These are phyloP conservation scores for Leptographium lundbergii DNA, from an alignment of 2,329 filamentous ascomycete genomes.

Conservation along the genomic window DNA sequence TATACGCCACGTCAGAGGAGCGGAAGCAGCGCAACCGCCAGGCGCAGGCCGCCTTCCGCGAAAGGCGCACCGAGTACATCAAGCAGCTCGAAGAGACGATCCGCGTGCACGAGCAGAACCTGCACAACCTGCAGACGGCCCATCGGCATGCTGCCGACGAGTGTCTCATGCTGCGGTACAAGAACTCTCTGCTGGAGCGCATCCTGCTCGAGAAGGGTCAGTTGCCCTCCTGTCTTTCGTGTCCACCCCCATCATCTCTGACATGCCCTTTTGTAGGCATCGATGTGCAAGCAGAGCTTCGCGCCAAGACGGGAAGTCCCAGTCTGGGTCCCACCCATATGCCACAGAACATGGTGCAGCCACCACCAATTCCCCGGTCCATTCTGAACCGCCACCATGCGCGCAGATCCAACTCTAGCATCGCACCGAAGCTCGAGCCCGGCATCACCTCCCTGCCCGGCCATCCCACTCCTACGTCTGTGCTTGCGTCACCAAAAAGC, in stretches of 20 bases:
- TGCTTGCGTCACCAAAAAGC: conserved; percentile 53
- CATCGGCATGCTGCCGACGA: conserved; percentile 92
- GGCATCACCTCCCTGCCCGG: conserved; percentile 30
- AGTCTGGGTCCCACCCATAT: conserved; percentile 58
- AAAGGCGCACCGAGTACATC: conserved; percentile 96
- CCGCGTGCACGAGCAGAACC: conserved; percentile 87
- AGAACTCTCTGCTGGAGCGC: conserved; percentile 90
- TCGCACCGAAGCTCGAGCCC: conserved; percentile 61
- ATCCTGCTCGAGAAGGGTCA: conserved; percentile 92
- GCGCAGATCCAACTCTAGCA: conserved; percentile 58
- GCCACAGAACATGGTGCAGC: conserved; percentile 56
- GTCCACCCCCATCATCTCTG: neutral
- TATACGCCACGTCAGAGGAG: conserved; percentile 97
- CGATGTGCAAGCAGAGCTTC: conserved; percentile 91
- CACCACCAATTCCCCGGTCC: conserved; percentile 65
- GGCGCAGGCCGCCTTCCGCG: conserved; percentile 92
- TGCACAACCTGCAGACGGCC: conserved; percentile 85
- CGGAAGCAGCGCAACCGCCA: conserved; percentile 95
- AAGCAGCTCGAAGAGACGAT: conserved; percentile 97
- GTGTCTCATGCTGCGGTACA: conserved; percentile 95
- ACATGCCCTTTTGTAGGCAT: conserved; percentile 47
- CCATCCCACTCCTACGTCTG: conserved; percentile 28
- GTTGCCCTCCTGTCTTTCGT: neutral
- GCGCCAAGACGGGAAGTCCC: conserved; percentile 82
- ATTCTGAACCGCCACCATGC: conserved; percentile 69